Percentiles rank a stretch among this genome's conserved stretches.
Conservation (phyloP, 306 rosid species). For the Sicyos edulis region DNA sequence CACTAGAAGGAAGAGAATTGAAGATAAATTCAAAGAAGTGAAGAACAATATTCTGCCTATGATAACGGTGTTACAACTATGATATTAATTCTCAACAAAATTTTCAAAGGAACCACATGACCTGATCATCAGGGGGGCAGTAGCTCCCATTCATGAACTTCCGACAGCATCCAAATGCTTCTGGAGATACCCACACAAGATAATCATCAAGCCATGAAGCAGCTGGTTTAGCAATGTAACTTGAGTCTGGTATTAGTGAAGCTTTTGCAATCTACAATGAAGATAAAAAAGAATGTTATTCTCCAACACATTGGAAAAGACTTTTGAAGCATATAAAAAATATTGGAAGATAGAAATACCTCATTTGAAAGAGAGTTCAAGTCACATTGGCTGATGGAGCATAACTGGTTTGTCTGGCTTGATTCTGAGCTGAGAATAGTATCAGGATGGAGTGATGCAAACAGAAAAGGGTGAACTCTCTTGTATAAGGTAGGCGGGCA, state of each 20-base stretch:
- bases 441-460: constrained; percentile 25
- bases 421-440: constrained; percentile 72
- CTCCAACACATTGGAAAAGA: neutral
- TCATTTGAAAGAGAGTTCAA: constrained; percentile 85
- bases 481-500: neutral
- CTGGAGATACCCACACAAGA: constrained; percentile 98
- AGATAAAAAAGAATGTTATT: constrained; percentile 8
- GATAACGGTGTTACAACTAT: neutral
- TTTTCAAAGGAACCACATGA: constrained; percentile 20
- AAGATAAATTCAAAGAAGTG: neutral
- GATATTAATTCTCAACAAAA: constrained; percentile 1
- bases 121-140: constrained; percentile 99
- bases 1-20: neutral
- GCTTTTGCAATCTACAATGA: constrained; percentile 65
- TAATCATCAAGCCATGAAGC: constrained; percentile 99
- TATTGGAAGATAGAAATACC: constrained; percentile 41
- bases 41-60: neutral
- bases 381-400: constrained; percentile 91
- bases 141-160: constrained; percentile 78
- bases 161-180: constrained; percentile 99
- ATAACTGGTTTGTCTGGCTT: constrained; percentile 75
- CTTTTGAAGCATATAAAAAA: neutral
- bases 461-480: neutral
- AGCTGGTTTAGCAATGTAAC: constrained; percentile 96
- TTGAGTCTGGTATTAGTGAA: constrained; percentile 68